A percentile compares a stretch with the other conserved stretches of the same genome.
phyloP scores from a whole-genome alignment of 176 grass and related monocot genomes.

The Carex pumila region DNA sequence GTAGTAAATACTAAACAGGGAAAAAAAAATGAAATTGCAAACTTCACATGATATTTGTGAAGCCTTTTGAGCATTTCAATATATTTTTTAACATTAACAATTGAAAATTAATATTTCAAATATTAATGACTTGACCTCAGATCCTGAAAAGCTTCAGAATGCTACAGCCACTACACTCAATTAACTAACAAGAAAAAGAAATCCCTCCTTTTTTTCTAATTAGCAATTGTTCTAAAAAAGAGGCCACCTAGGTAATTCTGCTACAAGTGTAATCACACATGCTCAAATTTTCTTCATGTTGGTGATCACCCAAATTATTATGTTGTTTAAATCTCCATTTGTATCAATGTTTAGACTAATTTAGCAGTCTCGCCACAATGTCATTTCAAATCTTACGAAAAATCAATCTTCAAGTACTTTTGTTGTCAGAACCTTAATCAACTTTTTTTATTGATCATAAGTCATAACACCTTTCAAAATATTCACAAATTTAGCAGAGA shows the following conservation, averaged over 20 bases:
- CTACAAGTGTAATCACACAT: neutral
- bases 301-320: neutral
- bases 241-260: neutral
- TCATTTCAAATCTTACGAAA: neutral
- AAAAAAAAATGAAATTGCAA: neutral
- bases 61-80: neutral
- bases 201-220: neutral
- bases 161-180: neutral
- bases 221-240: neutral
- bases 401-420: neutral
- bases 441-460: neutral
- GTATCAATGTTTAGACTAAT: neutral
- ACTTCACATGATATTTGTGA: neutral
- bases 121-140: neutral
- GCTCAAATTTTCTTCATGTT: neutral
- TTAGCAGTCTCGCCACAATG: neutral
- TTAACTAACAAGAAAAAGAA: neutral
- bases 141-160: neutral
- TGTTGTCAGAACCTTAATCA: neutral
- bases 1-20: neutral
- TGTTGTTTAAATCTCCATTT: neutral
- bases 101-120: neutral
- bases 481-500: neutral
- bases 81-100: neutral
- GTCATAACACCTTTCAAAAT: neutral